These are phyloP conservation scores for Aquilaria yunnanensis DNA, from an alignment of 345 rosid genomes.

Conservation along the genomic window DNA sequence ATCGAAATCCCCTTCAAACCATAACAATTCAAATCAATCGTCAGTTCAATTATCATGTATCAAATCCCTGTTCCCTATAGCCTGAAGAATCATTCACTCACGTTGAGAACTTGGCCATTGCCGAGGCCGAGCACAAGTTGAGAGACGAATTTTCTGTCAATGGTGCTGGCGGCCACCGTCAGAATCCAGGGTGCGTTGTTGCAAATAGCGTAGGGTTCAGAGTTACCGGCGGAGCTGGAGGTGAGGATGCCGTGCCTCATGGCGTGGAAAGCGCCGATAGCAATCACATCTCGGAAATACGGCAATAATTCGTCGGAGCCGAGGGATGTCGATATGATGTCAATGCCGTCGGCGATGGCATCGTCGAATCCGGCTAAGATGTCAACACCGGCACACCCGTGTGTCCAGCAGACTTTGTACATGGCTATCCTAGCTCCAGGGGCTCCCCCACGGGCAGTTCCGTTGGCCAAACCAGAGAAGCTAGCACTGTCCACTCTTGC, in stretches of 20 bases:
- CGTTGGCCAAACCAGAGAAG: conserved; percentile 21
- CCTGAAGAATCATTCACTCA: not conserved
- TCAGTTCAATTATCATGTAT: no score
- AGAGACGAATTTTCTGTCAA: conserved; percentile 26
- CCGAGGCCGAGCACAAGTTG: conserved; percentile 34
- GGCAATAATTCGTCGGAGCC: not conserved
- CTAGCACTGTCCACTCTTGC: conserved; percentile 14
- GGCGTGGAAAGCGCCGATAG: conserved; percentile 31
- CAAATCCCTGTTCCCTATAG: no score
- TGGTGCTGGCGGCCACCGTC: conserved; percentile 32
- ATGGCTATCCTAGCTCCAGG: conserved; percentile 26
- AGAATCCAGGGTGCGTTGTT: conserved; percentile 32
- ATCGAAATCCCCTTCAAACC: conserved; percentile 17
- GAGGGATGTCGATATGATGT: conserved; percentile 13
- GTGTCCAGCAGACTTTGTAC: conserved; percentile 32
- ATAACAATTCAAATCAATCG: not conserved
- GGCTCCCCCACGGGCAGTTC: conserved; percentile 32
- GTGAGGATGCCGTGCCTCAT: conserved; percentile 28
- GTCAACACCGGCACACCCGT: conserved; percentile 23
- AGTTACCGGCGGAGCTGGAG: conserved; percentile 22
- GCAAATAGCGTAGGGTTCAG: conserved; percentile 15
- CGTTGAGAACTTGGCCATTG: conserved; percentile 23
- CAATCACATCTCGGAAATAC: conserved; percentile 15
- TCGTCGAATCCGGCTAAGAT: conserved; percentile 35
- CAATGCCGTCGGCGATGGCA: conserved; percentile 25